These are phyloP conservation scores for Yarrowia alimentaria DNA, from an alignment of 805 yeast species.

Conservation along the genomic window DNA sequence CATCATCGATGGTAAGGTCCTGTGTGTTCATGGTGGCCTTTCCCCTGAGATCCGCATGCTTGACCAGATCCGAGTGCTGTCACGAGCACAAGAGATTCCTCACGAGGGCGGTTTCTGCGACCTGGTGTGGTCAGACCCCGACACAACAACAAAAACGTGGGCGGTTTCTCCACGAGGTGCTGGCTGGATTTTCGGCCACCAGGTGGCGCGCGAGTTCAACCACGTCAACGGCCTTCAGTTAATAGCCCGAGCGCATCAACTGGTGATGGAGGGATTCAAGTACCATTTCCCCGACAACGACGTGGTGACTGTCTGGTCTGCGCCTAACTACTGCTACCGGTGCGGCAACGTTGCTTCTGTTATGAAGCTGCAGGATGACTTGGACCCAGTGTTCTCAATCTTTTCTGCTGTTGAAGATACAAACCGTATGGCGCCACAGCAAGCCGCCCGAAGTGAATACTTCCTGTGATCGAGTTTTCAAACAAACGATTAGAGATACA, in stretches of 20 bases:
- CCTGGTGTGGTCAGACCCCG: conserved; percentile 97
- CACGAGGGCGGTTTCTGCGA: conserved; percentile 99
- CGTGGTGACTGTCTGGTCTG: conserved; percentile 97
- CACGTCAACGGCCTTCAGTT: conserved; percentile 85
- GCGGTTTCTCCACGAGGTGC: conserved; percentile 98
- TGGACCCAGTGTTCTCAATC: conserved; percentile 86
- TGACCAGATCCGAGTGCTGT: conserved; percentile 90
- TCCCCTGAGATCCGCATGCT: conserved; percentile 97
- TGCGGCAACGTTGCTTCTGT: conserved; percentile 99
- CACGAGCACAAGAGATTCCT: conserved; percentile 97
- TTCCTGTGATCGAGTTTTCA: conserved; percentile 32
- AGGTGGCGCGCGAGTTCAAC: conserved; percentile 92
- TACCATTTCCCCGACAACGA: conserved; percentile 95
- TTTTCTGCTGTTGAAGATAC: conserved; percentile 73
- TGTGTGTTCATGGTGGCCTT: conserved; percentile 96
- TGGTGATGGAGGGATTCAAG: conserved; percentile 97
- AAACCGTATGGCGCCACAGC: conserved; percentile 33
- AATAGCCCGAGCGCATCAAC: conserved; percentile 95
- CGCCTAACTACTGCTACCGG: conserved; percentile 95
- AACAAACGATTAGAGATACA: not conserved
- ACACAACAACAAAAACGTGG: conserved; percentile 90
- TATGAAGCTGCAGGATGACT: conserved; percentile 87
- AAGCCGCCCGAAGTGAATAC: conserved; percentile 35
- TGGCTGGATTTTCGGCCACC: conserved; percentile 95
- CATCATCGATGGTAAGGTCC: conserved; percentile 86